Evolutionary conservation across 768 basidiomycete species (phyloP).

Genomic region (Lactarius hengduanensis): DNA sequence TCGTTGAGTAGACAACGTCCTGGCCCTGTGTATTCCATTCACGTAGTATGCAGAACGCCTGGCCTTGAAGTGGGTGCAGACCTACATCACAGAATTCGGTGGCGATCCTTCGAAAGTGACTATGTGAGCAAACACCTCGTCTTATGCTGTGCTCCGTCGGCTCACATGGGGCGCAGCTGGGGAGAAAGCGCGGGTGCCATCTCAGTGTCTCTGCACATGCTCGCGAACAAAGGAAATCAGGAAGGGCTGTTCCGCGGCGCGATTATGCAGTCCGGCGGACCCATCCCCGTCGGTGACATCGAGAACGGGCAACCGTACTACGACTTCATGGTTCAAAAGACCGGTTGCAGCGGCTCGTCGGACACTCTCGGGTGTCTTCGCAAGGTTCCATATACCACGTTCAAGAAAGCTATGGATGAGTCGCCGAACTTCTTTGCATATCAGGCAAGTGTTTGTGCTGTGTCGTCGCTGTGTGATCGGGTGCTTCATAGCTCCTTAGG

Average conservation of each 20-base stretch:
- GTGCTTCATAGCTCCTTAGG: slow-evolving; percentile 23
- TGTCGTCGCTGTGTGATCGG: not conserved
- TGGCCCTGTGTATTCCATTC: not conserved
- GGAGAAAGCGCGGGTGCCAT: slow-evolving; percentile 60
- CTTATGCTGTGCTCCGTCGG: slow-evolving; percentile 12
- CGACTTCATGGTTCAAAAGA: slow-evolving; percentile 41
- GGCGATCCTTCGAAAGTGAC: slow-evolving; percentile 63
- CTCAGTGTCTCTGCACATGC: slow-evolving; percentile 44
- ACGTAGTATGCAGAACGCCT: slow-evolving; percentile 45
- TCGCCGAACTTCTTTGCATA: slow-evolving; percentile 37
- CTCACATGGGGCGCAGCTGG: slow-evolving; percentile 35
- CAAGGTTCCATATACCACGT: slow-evolving; percentile 34
- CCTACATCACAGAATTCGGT: slow-evolving; percentile 61
- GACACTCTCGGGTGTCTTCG: slow-evolving; percentile 48
- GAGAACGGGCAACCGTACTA: slow-evolving; percentile 40
- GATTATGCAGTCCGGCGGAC: slow-evolving; percentile 47
- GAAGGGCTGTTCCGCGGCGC: slow-evolving; percentile 43
- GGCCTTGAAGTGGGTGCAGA: slow-evolving; percentile 64
- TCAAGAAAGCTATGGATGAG: slow-evolving; percentile 38
- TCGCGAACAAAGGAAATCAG: slow-evolving; percentile 40
- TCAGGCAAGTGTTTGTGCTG: slow-evolving; percentile 30
- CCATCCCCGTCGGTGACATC: slow-evolving; percentile 35
- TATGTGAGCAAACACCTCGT: slow-evolving; percentile 39
- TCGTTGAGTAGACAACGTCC: slow-evolving; percentile 41
- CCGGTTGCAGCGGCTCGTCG: slow-evolving; percentile 37